Base-by-base conservation (phyloP, 2,329 filamentous ascomycete genomes). In the Xylaria sp. region DNA sequence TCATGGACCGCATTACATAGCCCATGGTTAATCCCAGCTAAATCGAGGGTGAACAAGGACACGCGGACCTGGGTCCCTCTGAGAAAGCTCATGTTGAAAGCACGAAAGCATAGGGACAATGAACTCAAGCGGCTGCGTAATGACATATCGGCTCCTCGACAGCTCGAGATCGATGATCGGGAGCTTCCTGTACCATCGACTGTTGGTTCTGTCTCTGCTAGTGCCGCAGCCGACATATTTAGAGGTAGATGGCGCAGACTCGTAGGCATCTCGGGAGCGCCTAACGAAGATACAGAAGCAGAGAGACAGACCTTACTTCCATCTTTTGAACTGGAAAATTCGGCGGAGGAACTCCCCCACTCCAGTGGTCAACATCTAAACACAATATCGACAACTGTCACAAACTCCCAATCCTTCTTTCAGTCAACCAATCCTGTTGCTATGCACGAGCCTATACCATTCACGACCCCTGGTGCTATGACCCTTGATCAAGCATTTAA, bases 61-160 rank as follows among this genome's bases (percentile, higher is more conserved):
- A 33, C 74, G n/a, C 75, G 73, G 10, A 77, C 83, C 51, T 84
- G 83, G 82, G 67, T 83, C 2, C 83, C 83, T 0, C 69, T 85
- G 20, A 77, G 79, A 1, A 79, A 76, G 41, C 72, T 85, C 9
- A 81, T 82, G 77, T 72, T 78, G 0, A 80, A 80, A 62, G 82
- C 80, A 1, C 76, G 78, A 3, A 75, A 69, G 15, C 80, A 83
- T 66, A 80, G 83, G 3, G 75, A 77, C 0, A 66, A 71, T 0
- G 82, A 84, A 73, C 67, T 84, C 1, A 68, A 71, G 33, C 73
- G 79, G 10, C 71, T 84, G 28, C 76, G 77, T 0, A 60, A 57
- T 0, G 75, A 83, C 51, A 23, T 70, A 1, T 57, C 41, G 0
- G 76, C 74, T 0, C 76, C 78, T 1, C 71, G 72, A 1, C 36